Evolutionary conservation across 345 rosid genomes (phyloP).

Genomic region (Noccaea caerulescens): DNA sequence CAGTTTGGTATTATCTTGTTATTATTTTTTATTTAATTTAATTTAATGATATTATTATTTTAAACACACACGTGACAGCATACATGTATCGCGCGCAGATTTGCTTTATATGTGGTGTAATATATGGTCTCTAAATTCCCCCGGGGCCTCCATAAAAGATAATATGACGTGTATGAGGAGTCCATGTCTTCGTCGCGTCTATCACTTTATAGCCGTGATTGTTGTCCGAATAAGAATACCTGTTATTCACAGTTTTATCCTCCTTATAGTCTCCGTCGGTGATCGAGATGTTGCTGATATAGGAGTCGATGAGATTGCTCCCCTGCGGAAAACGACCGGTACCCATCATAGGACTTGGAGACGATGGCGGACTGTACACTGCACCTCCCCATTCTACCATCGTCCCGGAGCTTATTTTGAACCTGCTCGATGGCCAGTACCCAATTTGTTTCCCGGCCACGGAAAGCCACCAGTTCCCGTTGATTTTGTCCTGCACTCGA

Average conservation of each 20-base stretch:
- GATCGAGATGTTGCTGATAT: neutral
- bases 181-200: too few relatives aligned
- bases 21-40: too few relatives aligned
- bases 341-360: constrained; percentile 13
- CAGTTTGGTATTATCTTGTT: too few relatives aligned
- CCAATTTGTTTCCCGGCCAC: neutral
- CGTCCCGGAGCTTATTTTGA: neutral
- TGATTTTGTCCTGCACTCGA: neutral
- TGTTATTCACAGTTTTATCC: neutral
- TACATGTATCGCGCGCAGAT: too few relatives aligned
- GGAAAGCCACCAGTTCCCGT: neutral
- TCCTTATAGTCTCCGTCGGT: neutral
- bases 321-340: neutral
- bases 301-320: neutral
- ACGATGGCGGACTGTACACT: neutral
- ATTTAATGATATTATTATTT: too few relatives aligned
- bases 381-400: constrained; percentile 13
- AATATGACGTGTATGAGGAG: too few relatives aligned
- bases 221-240: neutral
- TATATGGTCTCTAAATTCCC: too few relatives aligned
- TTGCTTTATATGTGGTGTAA: too few relatives aligned
- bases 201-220: neutral
- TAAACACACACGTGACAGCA: too few relatives aligned
- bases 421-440: constrained; percentile 11
- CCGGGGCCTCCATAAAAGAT: too few relatives aligned